Conservation (phyloP, 352 stramenopile genomes). For the Phytophthora citrophthora region DNA sequence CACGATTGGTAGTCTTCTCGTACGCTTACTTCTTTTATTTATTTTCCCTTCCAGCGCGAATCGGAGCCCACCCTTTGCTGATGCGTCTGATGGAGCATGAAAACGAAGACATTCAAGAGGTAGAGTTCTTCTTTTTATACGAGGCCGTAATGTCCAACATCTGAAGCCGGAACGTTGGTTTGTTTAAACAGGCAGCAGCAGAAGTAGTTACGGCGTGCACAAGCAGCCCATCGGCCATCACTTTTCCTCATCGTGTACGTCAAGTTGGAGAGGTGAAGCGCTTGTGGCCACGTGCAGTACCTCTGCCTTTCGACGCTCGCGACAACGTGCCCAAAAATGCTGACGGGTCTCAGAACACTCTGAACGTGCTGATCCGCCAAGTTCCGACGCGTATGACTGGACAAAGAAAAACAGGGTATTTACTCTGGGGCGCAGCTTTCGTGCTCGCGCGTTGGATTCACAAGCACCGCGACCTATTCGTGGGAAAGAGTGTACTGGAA, state of each 20-base stretch:
- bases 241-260: conserved; percentile 68
- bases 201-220: conserved; percentile 74
- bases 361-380: conserved; percentile 79
- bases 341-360: conserved; percentile 28
- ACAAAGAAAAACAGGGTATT: conserved; percentile 86
- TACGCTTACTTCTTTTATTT: not conserved
- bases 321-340: conserved; percentile 38
- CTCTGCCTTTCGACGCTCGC: conserved; percentile 66
- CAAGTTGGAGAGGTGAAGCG: conserved; percentile 68
- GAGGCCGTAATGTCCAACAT: no score
- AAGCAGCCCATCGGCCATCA: conserved; percentile 64
- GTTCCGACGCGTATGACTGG: conserved; percentile 86
- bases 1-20: not conserved
- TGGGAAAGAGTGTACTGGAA: conserved; percentile 76
- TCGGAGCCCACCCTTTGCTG: conserved; percentile 69
- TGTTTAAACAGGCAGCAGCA: conserved; percentile 53
- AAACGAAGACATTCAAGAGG: conserved; percentile 77
- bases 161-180: not conserved
- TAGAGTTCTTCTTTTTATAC: conserved; percentile 15
- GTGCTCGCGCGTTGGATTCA: conserved; percentile 86
- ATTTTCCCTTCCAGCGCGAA: conserved; percentile 43
- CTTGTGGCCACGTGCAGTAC: conserved; percentile 57
- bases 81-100: conserved; percentile 85
- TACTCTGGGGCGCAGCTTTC: conserved; percentile 84
- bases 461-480: conserved; percentile 75